Base-by-base conservation (phyloP, 345 rosid species). In the Kernera saxatilis region DNA sequence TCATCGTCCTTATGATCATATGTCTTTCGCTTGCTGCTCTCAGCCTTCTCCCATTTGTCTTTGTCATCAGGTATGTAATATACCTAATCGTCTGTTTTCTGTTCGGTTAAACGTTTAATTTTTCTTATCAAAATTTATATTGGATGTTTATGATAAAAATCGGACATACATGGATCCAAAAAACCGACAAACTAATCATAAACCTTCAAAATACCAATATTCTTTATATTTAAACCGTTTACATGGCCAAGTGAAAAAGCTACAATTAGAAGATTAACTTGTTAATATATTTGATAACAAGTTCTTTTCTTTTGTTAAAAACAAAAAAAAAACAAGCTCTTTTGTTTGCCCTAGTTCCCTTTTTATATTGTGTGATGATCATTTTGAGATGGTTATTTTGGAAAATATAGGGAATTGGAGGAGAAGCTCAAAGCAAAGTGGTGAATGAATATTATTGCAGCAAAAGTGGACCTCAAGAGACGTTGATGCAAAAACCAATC, bases 61-160 rank as follows among this genome's bases (percentile, higher is more conserved):
- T 65, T 76, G 82, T 67, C 86, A 77, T 86, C 87, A 80, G 78
- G 77, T 56, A 44, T 46, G 39, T 44, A 17, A 48, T 53, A 53
- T 37, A 37, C 27, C 13, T 54, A 30, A 43, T 40, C 5, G 4
- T 54, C 22, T 37, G 6, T 12, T 17, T 41, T 19, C n/a, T 32
- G 6, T 13, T n/a, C 4, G 49, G 8, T 53, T 40, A 23, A 19
- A 32, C 3, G 3, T 30, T 30, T n/a, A n/a, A n/a, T n/a, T 23
- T 49, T 18, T 3, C 15, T 30, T 40, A 12, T 33, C n/a, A n/a
- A 14, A 21, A 30, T 1, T 21, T 5, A 5, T 7, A 15, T 52
- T 44, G 12, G 17, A 54, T 35, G 29, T 43, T 32, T 23, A 13
- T 48, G 5, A 26, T 39, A 3, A 52, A 18, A 35, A 22, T 22